A percentile compares a stretch with the other conserved stretches of the same genome.
phyloP scores from a whole-genome alignment of 208 protist species.

The Trypanosoma boissoni region DNA sequence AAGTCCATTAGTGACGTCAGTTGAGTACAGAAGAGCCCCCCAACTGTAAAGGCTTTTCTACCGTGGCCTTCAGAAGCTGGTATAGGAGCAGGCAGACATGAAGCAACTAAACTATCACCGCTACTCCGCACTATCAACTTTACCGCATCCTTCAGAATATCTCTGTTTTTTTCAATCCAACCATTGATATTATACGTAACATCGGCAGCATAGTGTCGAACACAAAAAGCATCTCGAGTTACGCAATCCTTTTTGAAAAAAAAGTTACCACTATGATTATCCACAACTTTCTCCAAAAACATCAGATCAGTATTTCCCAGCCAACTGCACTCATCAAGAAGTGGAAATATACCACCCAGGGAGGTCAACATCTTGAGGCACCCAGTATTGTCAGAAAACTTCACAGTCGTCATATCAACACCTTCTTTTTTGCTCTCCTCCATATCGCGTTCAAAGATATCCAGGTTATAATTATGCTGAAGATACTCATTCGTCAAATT shows the following conservation, averaged over 20 bases:
- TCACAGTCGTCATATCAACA: conserved; percentile 73
- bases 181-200: conserved; percentile 36
- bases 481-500: conserved; percentile 35
- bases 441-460: conserved; percentile 79
- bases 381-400: conserved; percentile 71
- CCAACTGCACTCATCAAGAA: conserved; percentile 78
- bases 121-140: conserved; percentile 25
- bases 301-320: conserved; percentile 57
- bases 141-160: conserved; percentile 38
- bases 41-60: conserved; percentile 21
- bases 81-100: conserved; percentile 27
- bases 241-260: conserved; percentile 29
- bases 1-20: conserved; percentile 30
- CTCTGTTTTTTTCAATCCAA: conserved; percentile 43
- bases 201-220: conserved; percentile 50
- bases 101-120: conserved; percentile 14
- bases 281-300: conserved; percentile 33
- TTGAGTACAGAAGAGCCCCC: conserved; percentile 34
- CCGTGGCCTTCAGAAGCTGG: conserved; percentile 10
- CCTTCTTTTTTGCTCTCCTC: conserved; percentile 51
- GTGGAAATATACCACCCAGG: conserved; percentile 65
- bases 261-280: conserved; percentile 16
- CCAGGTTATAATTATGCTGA: conserved; percentile 74
- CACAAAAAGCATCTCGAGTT: conserved; percentile 23
- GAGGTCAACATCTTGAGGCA: conserved; percentile 71